phyloP scores from a whole-genome alignment of 1,284 basidiomycete species.

The Polyporus tsugae region DNA sequence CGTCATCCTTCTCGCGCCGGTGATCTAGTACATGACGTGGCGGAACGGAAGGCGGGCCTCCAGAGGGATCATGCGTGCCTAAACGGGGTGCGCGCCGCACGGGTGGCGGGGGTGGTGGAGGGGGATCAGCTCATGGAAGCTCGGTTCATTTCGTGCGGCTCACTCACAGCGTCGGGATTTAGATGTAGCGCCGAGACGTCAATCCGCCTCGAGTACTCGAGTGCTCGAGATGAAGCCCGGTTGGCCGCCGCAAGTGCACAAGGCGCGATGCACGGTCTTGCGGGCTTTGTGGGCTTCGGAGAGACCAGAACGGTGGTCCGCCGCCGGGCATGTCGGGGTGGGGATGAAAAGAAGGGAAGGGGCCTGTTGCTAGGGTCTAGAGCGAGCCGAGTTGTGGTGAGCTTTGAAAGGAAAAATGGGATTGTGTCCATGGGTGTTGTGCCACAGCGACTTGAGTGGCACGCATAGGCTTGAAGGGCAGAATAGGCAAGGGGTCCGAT shows the following conservation, averaged over 20 bases:
- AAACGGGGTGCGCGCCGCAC: background rate
- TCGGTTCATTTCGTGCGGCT: background rate
- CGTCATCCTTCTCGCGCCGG: background rate
- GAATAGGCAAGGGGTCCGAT: too few species aligned
- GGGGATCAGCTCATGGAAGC: background rate
- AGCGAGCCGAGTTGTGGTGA: background rate
- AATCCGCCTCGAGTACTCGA: background rate
- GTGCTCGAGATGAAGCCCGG: background rate
- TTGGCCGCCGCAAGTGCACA: background rate
- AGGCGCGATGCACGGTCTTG: background rate
- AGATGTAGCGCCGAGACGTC: background rate
- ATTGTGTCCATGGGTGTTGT: background rate
- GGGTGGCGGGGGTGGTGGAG: background rate
- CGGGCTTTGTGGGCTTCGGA: background rate
- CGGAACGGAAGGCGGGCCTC: background rate
- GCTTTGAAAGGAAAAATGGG: background rate
- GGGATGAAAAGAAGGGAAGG: background rate
- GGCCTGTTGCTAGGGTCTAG: background rate
- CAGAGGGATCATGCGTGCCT: background rate
- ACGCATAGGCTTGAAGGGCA: background rate
- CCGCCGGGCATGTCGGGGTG: background rate
- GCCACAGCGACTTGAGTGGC: background rate
- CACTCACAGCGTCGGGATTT: background rate
- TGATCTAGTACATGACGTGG: background rate
- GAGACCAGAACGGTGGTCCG: background rate